Base-by-base conservation (phyloP, 106 monocot species). In the Phalaenopsis equestris region DNA sequence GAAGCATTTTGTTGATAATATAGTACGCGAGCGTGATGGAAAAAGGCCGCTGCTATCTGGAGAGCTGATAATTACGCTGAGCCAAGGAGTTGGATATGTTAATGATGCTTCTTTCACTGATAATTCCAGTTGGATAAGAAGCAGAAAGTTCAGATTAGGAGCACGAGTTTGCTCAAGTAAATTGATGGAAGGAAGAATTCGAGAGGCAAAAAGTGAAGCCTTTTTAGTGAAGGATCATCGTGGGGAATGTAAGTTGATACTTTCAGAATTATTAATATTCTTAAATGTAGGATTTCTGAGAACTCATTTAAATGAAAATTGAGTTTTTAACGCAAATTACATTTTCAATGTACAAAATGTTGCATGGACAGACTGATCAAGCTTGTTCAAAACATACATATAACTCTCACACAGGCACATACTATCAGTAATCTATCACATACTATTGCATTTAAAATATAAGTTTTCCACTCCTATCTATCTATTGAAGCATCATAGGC, bases 91-190 rank as follows among this genome's bases (percentile, higher is more conserved):
- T 45, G 96, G 85, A 37, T 58, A 30, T 80, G 75, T 93, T 84
- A 80, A 85, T 78, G 93, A 93, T 78, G 77, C 80, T 8, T 49
- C 81, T 49, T 96, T 96, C 79, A 96, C 96, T 6, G 96, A 96
- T 76, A 96, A 96, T 56, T 96, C 96, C 7, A 96, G 96, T 48
- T 96, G 96, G 96, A 91, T 86, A 81, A 89, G 95, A 65, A 93
- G 93, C 65, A 86, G 93, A 49, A 96, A 85, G 65, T 96, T 96
- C 80, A 87, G 91, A 80, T 82, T 96, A 64, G 96, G 93, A 47
- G 88, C 87, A 41, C 89, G 87, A 78, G 70, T 87, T 72, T 55
- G 56, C 75, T 76, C 81, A 74, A 78, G 72, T 43, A 78, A 49
- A 77, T 23, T 76, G 77, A 72, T n/a, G 42, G 90, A 79, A 56